A percentile compares a stretch with the other conserved stretches of the same genome.
phyloP scores from a whole-genome alignment of 352 stramenopile genomes.

The Hyaloperonospora brassicae region DNA sequence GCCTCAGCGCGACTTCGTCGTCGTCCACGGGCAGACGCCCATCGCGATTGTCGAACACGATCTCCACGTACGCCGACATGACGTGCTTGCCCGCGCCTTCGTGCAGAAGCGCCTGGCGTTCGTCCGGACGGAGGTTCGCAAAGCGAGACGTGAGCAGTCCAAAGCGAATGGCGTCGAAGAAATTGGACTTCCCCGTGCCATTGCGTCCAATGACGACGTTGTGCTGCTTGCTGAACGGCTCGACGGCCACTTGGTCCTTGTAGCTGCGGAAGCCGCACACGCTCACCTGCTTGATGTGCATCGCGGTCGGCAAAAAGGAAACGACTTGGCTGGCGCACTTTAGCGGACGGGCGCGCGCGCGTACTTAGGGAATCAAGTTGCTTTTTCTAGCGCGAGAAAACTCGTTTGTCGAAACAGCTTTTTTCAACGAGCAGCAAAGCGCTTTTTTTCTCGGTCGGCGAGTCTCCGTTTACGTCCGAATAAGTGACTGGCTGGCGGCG shows the following conservation, averaged over 20 bases:
- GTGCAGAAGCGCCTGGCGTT: constrained; percentile 92
- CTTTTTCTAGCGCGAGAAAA: too few species aligned
- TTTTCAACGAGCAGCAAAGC: too few species aligned
- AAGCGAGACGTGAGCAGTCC: constrained; percentile 91
- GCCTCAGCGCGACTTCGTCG: constrained; percentile 92
- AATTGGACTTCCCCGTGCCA: constrained; percentile 95
- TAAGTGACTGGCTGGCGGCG: constrained; percentile 22
- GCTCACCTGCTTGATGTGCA: constrained; percentile 96
- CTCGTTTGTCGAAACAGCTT: too few species aligned
- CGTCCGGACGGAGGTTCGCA: constrained; percentile 87
- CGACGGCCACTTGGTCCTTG: constrained; percentile 85
- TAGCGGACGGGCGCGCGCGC: constrained; percentile 1
- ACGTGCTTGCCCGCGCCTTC: constrained; percentile 92
- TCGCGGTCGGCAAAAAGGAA: constrained; percentile 25
- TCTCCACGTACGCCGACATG: constrained; percentile 97
- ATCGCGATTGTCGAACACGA: constrained; percentile 99
- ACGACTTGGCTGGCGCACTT: neutral
- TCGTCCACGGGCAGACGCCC: constrained; percentile 88
- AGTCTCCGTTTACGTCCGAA: constrained; percentile 18
- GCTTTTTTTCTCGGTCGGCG: too few species aligned
- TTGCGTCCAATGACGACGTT: constrained; percentile 99
- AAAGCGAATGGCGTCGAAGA: constrained; percentile 99
- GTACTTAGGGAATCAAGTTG: neutral
- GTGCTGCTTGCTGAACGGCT: constrained; percentile 89
- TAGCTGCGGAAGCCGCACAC: constrained; percentile 94